A percentile compares a stretch with the other conserved stretches of the same genome.
Evolutionary conservation across 371 early-diverging fungal genomes (phyloP).

Genomic region (Batkoa obscura): DNA sequence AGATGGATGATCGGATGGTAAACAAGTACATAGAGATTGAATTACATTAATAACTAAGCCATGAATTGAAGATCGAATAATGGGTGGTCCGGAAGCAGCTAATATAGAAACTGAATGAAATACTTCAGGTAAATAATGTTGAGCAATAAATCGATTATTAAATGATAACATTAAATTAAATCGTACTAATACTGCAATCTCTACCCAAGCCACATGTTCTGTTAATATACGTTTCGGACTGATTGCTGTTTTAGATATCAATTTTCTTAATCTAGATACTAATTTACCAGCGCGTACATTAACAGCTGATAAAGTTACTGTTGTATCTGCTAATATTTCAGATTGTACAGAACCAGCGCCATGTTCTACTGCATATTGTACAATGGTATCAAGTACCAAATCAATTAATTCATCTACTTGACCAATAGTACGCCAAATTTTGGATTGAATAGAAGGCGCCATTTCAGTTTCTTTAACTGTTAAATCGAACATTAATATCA

Average conservation of each 20-base stretch:
- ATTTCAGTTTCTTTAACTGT: constrained; percentile 73
- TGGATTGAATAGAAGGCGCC: constrained; percentile 64
- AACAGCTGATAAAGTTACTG: constrained; percentile 64
- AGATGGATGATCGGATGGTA: constrained; percentile 39
- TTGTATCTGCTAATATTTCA: constrained; percentile 70
- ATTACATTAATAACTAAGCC: constrained; percentile 77
- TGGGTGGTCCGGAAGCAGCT: constrained; percentile 64
- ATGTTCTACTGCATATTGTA: constrained; percentile 54
- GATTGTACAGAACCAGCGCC: constrained; percentile 63
- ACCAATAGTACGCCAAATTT: constrained; percentile 67
- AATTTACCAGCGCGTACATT: constrained; percentile 57
- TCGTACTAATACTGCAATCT: constrained; percentile 69
- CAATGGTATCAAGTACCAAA: constrained; percentile 59
- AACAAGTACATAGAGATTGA: constrained; percentile 64
- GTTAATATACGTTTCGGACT: constrained; percentile 47
- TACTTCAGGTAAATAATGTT: constrained; percentile 66
- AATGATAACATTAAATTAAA: constrained; percentile 79
- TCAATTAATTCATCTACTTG: constrained; percentile 61
- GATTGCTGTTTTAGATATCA: constrained; percentile 49
- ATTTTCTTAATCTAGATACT: constrained; percentile 56
- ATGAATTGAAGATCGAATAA: constrained; percentile 74
- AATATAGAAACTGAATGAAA: constrained; percentile 66
- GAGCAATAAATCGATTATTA: constrained; percentile 58
- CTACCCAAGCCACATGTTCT: constrained; percentile 68
- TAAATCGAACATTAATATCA: constrained; percentile 56